Evolutionary conservation across 805 yeast species (phyloP), one percentile per base, ranked within the genome.

Genomic region (Nakazawaea holstii): DNA sequence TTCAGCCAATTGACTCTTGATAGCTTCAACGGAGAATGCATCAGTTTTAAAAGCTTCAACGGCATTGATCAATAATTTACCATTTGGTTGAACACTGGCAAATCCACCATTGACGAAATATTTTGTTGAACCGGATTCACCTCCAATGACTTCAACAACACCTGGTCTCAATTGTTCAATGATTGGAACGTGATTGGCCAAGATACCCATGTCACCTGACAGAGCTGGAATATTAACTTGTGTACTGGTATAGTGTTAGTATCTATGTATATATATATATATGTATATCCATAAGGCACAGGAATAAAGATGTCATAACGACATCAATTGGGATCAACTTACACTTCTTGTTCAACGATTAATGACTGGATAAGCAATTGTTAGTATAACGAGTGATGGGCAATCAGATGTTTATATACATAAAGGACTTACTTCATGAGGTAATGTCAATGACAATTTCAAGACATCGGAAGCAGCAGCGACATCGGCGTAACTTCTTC

Each of bases 101-200:
- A 92, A 87, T 58, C 99, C 99, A 57, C 98, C 98, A 53, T 95
- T 80, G 56, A 92, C 90, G 60, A 92, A 94, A 77, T 70, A 92
- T 70, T 87, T 88, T 66, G 80, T 73, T 55, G 85, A 69, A 52
- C 78, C 76, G 3, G 24, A 20, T 48, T 85, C 69, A 62, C 81
- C 77, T 69, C 88, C 92, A 57, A 88, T 84, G 64, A 94, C 82
- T 70, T 91, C 97, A 61, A 94, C 85, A 53, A 94, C 78, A 70
- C 99, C 99, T 59, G 99, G 96, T 64, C 83, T 80, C 67, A 94
- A 82, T 78, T 94, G 96, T 75, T 94, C 98, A 55, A 92, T 89
- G 61, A 87, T 81, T 61, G 99, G 98, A 63, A 94, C 96, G 82
- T 94, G 99, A 76, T 88, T 85, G 60, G 98, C 97, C 65, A 94